phyloP scores from a whole-genome alignment of 169 alveolate species.

The Perkinsus chesapeaki region DNA sequence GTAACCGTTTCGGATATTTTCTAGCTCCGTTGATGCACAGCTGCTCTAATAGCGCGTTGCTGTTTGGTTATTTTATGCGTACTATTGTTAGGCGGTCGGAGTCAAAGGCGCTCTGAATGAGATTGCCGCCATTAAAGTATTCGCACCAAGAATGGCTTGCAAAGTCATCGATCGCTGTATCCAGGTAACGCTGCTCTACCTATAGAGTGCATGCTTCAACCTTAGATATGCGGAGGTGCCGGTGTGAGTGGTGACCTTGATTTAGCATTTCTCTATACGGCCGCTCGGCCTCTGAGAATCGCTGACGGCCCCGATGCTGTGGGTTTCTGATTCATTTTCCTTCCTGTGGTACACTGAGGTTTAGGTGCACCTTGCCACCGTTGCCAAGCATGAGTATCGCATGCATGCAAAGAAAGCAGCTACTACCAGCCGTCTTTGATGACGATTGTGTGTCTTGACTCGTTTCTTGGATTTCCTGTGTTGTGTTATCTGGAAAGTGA shows the following conservation, averaged over 20 bases:
- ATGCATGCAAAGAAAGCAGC: neutral
- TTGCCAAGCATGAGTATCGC: neutral
- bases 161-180: neutral
- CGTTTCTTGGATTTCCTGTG: no score
- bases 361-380: neutral
- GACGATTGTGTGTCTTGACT: no score
- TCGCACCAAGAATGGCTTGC: neutral
- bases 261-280: neutral
- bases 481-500: no score
- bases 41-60: neutral
- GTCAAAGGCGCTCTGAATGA: neutral
- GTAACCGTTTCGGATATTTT: neutral
- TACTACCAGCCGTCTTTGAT: neutral
- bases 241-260: neutral
- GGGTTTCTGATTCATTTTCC: neutral
- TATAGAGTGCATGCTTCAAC: neutral
- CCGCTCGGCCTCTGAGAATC: neutral
- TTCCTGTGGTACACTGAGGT: neutral
- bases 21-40: neutral
- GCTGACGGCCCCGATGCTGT: neutral
- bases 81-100: neutral
- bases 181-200: neutral
- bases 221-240: neutral
- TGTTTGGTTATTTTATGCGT: neutral
- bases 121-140: neutral